Base-by-base conservation (phyloP, 2,329 filamentous ascomycete species). In the Hymenoscyphus fructigenus region DNA sequence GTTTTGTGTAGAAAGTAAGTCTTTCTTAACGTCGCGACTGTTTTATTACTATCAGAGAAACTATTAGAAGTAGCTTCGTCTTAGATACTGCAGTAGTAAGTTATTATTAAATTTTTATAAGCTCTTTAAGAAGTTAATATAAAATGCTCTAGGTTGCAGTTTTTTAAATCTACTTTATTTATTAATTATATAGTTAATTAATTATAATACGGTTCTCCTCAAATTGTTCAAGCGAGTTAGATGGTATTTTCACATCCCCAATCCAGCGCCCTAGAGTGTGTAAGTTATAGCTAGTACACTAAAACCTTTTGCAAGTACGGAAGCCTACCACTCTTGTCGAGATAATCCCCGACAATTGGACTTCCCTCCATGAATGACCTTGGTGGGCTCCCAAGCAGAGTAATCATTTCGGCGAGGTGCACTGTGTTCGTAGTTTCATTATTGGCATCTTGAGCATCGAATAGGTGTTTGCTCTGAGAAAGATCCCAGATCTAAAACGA, bases 401-500 rank as follows among this genome's bases (percentile, higher is more conserved):
- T 60, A 28, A 70, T 60, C n/a, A 66, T 29, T 32, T 70, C 68
- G 17, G 65, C 57, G 15, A 70, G 63, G 65, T 68, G 68, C 5
- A 65, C 63, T 14, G 59, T 60, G 20, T 59, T 68, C 29, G 61
- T 60, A 32, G 66, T 66, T 3, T 32, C 50, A 17, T 38, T 38
- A 44, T 61, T 59, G 2, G 66, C 56, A 50, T 69, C 57, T 12
- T 65, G 41, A 14, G 64, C 60, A 55, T 64, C 73, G 62, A 84
- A 84, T n/a, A 84, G 69, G n/a, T 76, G 77, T 0, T 68, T 74
- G 1, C 79, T 78, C 72, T 84, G 78, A 60, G 79, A 84, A 0
- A 84, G 55, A 60, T 84, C 75, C 82, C 81, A 85, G 34, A 36
- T 15, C 34, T 36, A 36, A 14, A 34, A 26, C 32, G 9, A 36